A percentile compares a stretch with the other conserved stretches of the same genome.
phyloP scores from a whole-genome alignment of 2,329 filamentous ascomycete species.

The Cladosporium oxysporum region DNA sequence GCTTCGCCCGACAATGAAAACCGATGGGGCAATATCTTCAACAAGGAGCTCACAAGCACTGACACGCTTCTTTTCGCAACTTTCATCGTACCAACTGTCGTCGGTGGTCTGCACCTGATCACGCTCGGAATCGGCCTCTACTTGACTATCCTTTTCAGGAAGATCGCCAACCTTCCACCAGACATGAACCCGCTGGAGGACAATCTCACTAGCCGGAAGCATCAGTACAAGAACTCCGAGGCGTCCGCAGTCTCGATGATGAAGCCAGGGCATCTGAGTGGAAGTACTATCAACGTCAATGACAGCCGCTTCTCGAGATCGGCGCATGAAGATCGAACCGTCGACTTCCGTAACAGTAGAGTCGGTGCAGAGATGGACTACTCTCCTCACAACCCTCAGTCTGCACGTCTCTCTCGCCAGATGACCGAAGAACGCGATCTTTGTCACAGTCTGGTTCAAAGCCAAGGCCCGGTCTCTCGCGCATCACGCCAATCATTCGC shows the following conservation, averaged over 20 bases:
- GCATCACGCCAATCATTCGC: constrained; percentile 37
- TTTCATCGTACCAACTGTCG: constrained; percentile 66
- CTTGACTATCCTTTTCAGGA: constrained; percentile 75
- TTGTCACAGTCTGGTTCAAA: constrained; percentile 38
- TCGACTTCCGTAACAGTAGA: constrained; percentile 82
- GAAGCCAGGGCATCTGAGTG: constrained; percentile 55
- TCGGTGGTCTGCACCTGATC: constrained; percentile 68
- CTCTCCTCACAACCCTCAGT: constrained; percentile 51
- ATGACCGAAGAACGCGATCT: constrained; percentile 51
- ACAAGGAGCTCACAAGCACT: constrained; percentile 55
- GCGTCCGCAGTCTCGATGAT: constrained; percentile 49
- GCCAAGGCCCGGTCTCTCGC: constrained; percentile 33
- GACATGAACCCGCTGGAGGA: constrained; percentile 95
- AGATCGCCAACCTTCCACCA: constrained; percentile 78
- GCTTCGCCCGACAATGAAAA: constrained; percentile 46
- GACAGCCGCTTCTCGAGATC: constrained; percentile 40
- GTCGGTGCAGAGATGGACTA: constrained; percentile 60
- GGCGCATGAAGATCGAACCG: constrained; percentile 49
- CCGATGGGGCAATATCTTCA: constrained; percentile 71
- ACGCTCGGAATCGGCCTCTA: constrained; percentile 73
- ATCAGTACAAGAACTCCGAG: constrained; percentile 73
- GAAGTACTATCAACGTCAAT: constrained; percentile 45
- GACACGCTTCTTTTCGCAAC: constrained; percentile 63
- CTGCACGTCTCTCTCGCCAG: constrained; percentile 56
- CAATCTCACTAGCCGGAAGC: constrained; percentile 73